Evolutionary conservation across 2,329 filamentous ascomycete species (phyloP).

Genomic region (Fusarium heterosporum): DNA sequence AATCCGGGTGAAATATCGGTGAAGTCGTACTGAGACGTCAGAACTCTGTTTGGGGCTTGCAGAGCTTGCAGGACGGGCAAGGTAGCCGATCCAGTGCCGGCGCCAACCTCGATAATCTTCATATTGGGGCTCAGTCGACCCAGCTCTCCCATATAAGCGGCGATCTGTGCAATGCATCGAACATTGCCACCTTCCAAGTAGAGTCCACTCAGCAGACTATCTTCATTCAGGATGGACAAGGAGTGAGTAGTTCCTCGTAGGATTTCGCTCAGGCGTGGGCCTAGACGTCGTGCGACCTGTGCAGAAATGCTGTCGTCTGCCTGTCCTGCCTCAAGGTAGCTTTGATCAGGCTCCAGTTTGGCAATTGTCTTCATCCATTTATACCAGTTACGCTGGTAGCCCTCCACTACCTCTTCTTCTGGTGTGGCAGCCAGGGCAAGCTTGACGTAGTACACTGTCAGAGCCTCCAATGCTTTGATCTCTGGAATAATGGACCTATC

Average conservation of each 20-base stretch:
- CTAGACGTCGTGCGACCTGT: not conserved
- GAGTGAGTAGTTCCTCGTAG: not conserved
- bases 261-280: not conserved
- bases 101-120: constrained; percentile 56
- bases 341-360: not conserved
- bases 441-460: not conserved
- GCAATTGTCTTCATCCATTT: constrained; percentile 8
- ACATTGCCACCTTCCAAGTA: constrained; percentile 6
- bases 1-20: constrained; percentile 59
- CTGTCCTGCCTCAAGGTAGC: not conserved
- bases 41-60: not conserved
- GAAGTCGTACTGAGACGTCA: constrained; percentile 52
- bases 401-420: not conserved
- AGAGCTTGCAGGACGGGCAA: constrained; percentile 51
- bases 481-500: not conserved
- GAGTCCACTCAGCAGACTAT: constrained; percentile 1
- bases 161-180: constrained; percentile 1
- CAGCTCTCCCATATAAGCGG: not conserved
- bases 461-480: not conserved
- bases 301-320: not conserved
- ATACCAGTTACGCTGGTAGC: constrained; percentile 3
- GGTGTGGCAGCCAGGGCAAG: not conserved
- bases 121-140: constrained; percentile 14
- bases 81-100: constrained; percentile 57
- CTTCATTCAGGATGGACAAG: constrained; percentile 1